phyloP scores from a whole-genome alignment of 2,329 filamentous ascomycete species.

The Sphaerulina populicola region DNA sequence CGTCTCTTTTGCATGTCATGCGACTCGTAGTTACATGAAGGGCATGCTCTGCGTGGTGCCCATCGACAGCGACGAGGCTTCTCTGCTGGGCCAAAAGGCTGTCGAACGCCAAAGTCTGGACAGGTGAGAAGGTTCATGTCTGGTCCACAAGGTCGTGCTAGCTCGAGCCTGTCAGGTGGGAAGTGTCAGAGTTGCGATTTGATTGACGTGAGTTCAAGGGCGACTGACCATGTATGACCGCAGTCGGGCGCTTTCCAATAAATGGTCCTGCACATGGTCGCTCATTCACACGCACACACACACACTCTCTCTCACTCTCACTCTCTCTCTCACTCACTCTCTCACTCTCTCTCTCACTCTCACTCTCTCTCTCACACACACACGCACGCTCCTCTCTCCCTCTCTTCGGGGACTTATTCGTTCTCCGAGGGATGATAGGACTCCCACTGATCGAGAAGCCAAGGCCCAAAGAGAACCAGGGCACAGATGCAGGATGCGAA shows the following conservation, averaged over 20 bases:
- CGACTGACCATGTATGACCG: conserved; percentile 39
- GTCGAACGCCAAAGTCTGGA: conserved; percentile 29
- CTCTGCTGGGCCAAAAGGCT: conserved; percentile 22
- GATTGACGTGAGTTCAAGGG: neutral
- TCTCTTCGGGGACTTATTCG: neutral
- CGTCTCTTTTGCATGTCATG: conserved; percentile 23
- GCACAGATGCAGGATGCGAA: neutral
- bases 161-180: conserved; percentile 31
- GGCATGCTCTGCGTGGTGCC: conserved; percentile 22
- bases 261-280: conserved; percentile 42
- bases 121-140: conserved; percentile 37
- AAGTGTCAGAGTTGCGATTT: neutral
- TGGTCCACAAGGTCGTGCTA: conserved; percentile 39
- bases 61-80: conserved; percentile 20
- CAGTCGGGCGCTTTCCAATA: conserved; percentile 42
- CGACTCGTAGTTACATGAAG: conserved; percentile 25
- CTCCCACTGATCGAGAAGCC: neutral
- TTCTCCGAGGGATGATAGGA: neutral
- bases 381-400: neutral
- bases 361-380: too few relatives aligned
- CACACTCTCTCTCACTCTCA: too few relatives aligned
- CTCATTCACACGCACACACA: too few relatives aligned
- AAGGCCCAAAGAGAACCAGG: neutral
- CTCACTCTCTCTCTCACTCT: too few relatives aligned
- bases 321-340: neutral